These are phyloP conservation scores for Tolypocladium sp. DNA, from an alignment of 2,329 filamentous ascomycete genomes.

Conservation along the genomic window DNA sequence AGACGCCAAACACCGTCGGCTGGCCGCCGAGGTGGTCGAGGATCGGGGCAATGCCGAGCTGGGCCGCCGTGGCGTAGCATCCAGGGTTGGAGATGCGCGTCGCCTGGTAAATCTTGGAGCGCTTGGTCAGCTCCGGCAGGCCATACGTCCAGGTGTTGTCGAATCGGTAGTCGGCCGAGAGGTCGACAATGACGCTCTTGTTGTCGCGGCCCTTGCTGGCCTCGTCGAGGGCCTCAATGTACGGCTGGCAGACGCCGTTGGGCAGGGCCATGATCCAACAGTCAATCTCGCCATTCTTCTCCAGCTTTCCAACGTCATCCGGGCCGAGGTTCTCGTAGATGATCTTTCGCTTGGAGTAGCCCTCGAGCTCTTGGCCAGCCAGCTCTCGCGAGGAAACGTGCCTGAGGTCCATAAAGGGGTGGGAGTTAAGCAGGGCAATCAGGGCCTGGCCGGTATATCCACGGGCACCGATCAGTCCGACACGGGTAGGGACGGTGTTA, in stretches of 20 bases:
- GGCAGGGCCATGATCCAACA: constrained; percentile 97
- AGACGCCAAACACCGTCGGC: constrained; percentile 82
- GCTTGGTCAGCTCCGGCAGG: constrained; percentile 74
- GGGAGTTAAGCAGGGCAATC: constrained; percentile 76
- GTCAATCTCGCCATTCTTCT: constrained; percentile 76
- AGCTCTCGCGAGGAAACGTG: constrained; percentile 93
- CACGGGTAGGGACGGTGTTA: constrained; percentile 66
- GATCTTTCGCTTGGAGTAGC: constrained; percentile 85
- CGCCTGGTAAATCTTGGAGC: constrained; percentile 66
- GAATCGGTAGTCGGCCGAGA: constrained; percentile 96
- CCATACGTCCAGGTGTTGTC: constrained; percentile 76
- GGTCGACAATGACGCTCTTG: constrained; percentile 75
- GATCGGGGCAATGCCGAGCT: constrained; percentile 79
- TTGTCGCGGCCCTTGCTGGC: constrained; percentile 43
- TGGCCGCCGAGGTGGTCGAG: constrained; percentile 66
- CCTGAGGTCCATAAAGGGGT: constrained; percentile 81
- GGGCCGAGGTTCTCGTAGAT: constrained; percentile 84
- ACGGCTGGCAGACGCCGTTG: constrained; percentile 91
- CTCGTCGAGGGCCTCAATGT: constrained; percentile 77
- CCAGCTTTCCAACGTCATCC: constrained; percentile 80
- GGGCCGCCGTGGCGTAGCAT: constrained; percentile 89
- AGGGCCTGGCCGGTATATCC: constrained; percentile 77
- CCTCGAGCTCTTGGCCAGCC: constrained; percentile 74
- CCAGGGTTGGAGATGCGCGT: constrained; percentile 86
- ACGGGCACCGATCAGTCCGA: constrained; percentile 83